These are phyloP conservation scores for Fraxinus greggii DNA, from an alignment of 305 asterid genomes.

Conservation along the genomic window DNA sequence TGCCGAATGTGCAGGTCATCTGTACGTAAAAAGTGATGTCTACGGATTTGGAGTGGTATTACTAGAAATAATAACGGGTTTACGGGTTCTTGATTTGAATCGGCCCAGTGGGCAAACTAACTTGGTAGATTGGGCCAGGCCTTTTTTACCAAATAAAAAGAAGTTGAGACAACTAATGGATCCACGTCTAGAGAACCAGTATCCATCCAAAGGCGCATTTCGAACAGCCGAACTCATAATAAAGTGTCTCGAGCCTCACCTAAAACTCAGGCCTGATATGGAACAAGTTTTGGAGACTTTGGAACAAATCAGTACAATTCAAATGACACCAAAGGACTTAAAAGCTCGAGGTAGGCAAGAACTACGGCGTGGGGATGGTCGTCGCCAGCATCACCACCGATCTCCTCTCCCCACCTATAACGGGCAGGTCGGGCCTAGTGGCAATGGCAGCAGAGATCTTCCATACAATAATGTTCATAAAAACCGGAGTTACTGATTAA, in stretches of 20 bases:
- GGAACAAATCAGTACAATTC: conserved; percentile 35
- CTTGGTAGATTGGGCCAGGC: conserved; percentile 70
- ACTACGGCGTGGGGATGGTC: not conserved
- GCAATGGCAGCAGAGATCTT: not conserved
- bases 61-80: conserved; percentile 66
- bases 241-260: conserved; percentile 63
- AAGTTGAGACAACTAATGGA: conserved; percentile 58
- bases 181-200: conserved; percentile 52
- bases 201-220: conserved; percentile 50
- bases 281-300: conserved; percentile 42
- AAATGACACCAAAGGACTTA: conserved; percentile 27
- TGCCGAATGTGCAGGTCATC: conserved; percentile 49
- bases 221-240: conserved; percentile 41
- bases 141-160: conserved; percentile 50
- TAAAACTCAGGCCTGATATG: conserved; percentile 61
- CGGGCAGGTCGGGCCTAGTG: conserved; percentile 29
- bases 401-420: conserved; percentile 32
- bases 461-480: not conserved
- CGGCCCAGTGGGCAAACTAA: conserved; percentile 49
- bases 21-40: conserved; percentile 80
- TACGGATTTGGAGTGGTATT: conserved; percentile 82
- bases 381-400: conserved; percentile 17
- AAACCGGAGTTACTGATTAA: conserved; percentile 27
- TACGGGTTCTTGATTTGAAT: conserved; percentile 49
- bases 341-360: conserved; percentile 21